Evolutionary conservation across 1,139 yeast species (phyloP).

Genomic region (Casaregolazyma suthepensis): DNA sequence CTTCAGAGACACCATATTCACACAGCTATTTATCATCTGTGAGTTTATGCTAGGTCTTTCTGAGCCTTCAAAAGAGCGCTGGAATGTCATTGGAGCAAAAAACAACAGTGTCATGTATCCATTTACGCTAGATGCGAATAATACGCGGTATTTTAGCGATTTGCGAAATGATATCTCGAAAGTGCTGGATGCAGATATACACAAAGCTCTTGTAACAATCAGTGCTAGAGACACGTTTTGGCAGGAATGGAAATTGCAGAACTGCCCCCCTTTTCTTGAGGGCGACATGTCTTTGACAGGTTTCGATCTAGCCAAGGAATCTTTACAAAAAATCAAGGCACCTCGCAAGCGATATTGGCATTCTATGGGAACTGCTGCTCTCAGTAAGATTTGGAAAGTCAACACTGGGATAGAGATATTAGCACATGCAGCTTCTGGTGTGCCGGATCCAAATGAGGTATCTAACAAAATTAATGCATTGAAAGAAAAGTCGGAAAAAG

Average conservation of each 20-base stretch:
- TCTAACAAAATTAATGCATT: slow-evolving; percentile 16
- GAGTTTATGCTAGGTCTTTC: slow-evolving; percentile 28
- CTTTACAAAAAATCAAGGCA: slow-evolving; percentile 16
- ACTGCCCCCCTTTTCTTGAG: slow-evolving; percentile 30
- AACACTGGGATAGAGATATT: slow-evolving; percentile 26
- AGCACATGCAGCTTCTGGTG: slow-evolving; percentile 10
- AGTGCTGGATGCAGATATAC: slow-evolving; percentile 17
- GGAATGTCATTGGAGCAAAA: slow-evolving; percentile 17
- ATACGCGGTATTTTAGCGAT: slow-evolving; percentile 15
- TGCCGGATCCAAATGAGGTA: slow-evolving; percentile 22
- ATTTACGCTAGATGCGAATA: slow-evolving; percentile 21
- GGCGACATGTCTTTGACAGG: slow-evolving; percentile 16
- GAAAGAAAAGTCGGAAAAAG: slow-evolving; percentile 6
- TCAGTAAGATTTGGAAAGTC: slow-evolving; percentile 30
- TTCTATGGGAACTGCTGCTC: slow-evolving; percentile 34
- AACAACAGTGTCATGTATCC: slow-evolving; percentile 27
- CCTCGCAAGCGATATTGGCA: slow-evolving; percentile 28
- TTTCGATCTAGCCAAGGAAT: slow-evolving; percentile 12
- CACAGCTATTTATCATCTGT: slow-evolving; percentile 30
- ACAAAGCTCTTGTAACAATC: slow-evolving; percentile 21
- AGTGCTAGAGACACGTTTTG: slow-evolving; percentile 29
- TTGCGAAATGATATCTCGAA: neutral
- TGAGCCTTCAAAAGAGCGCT: slow-evolving; percentile 16
- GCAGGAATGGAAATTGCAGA: slow-evolving; percentile 33
- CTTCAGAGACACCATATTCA: slow-evolving; percentile 31